A percentile compares a stretch with the other conserved stretches of the same genome.
Evolutionary conservation across 345 rosid genomes (phyloP).

Genomic region (Lenwebbia sp.): DNA sequence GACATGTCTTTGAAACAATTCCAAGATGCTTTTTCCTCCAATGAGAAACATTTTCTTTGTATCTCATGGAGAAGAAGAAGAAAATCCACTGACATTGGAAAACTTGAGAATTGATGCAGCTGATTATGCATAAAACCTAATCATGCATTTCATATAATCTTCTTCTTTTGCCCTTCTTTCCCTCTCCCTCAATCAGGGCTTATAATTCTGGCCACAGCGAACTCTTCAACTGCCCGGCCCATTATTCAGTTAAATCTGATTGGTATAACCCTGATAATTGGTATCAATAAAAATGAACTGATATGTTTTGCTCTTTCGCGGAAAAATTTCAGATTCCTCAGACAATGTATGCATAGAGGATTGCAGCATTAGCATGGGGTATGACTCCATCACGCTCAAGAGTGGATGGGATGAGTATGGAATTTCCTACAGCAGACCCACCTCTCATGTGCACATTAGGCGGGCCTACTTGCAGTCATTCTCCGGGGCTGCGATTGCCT

Average conservation of each 20-base stretch:
- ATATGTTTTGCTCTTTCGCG: neutral
- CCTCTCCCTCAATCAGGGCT: neutral
- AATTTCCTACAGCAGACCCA: conserved; percentile 56
- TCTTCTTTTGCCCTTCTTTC: neutral
- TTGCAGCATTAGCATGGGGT: conserved; percentile 56
- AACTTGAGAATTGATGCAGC: neutral
- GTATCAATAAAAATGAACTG: neutral
- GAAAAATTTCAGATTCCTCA: conserved; percentile 62
- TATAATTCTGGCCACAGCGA: neutral
- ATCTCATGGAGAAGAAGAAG: neutral
- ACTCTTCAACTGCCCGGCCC: neutral
- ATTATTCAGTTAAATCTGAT: neutral
- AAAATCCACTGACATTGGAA: neutral
- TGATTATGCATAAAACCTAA: neutral
- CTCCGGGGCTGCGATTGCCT: conserved; percentile 66
- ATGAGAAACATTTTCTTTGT: neutral
- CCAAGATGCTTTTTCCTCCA: neutral
- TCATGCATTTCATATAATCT: neutral
- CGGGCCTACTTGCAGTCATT: conserved; percentile 55
- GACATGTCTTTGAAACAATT: neutral
- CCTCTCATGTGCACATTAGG: conserved; percentile 48
- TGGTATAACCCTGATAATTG: neutral
- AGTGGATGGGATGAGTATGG: conserved; percentile 99
- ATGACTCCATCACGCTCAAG: conserved; percentile 70
- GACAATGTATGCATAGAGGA: conserved; percentile 77